phyloP scores from a whole-genome alignment of 2,329 filamentous ascomycete species.

The Aspergillus spinulosporus region DNA sequence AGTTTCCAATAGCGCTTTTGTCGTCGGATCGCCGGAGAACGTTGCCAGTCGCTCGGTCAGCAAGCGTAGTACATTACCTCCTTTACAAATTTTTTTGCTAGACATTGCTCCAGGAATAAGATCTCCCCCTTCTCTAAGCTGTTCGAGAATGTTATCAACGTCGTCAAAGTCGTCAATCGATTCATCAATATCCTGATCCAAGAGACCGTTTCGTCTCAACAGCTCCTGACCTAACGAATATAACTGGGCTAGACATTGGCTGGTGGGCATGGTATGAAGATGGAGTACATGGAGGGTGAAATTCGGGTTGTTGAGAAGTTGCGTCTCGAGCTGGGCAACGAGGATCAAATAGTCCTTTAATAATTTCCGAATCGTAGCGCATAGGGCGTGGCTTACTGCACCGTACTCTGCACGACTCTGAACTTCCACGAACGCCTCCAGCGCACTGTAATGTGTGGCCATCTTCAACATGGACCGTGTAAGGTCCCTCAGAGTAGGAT shows the following conservation, averaged over 20 bases:
- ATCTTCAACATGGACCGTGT: conserved; percentile 87
- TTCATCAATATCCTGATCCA: conserved; percentile 71
- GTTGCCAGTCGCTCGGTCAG: conserved; percentile 81
- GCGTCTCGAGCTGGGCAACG: conserved; percentile 89
- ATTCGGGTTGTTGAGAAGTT: conserved; percentile 80
- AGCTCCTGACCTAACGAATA: conserved; percentile 87
- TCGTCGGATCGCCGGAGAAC: conserved; percentile 91
- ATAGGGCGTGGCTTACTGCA: conserved; percentile 90
- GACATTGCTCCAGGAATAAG: conserved; percentile 75
- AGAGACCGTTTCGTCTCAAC: conserved; percentile 78
- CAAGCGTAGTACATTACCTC: conserved; percentile 88
- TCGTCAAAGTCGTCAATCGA: conserved; percentile 76
- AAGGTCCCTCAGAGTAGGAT: conserved; percentile 87
- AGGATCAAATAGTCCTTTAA: conserved; percentile 92
- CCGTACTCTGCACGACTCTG: conserved; percentile 92
- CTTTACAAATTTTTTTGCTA: conserved; percentile 90
- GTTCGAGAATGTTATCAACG: conserved; percentile 90
- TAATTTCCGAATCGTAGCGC: conserved; percentile 87
- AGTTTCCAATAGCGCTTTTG: conserved; percentile 75
- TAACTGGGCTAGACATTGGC: conserved; percentile 86
- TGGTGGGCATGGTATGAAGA: conserved; percentile 84
- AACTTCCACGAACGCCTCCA: conserved; percentile 91
- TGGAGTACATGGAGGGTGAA: conserved; percentile 95
- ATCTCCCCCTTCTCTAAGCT: conserved; percentile 81
- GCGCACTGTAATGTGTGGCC: conserved; percentile 87